Evolutionary conservation across 257 asterid species (phyloP), one percentile per base, ranked within the genome.

Genomic region (Solanum tacnaense): DNA sequence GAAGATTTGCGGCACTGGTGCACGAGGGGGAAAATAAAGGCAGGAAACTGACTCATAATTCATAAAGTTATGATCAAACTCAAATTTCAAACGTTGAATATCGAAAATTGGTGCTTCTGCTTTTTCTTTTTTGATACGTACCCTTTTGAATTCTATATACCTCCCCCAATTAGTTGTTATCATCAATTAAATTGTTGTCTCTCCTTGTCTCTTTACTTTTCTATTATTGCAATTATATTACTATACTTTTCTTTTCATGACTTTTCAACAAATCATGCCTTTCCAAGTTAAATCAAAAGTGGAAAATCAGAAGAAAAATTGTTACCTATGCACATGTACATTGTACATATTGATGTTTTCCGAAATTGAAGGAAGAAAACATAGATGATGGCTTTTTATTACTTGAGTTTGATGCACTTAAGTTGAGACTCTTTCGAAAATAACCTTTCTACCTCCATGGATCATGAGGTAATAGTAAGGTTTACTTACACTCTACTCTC

Each of bases 61-160:
- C 32, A 38, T 39, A 39, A 76, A 76, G 34, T 76, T 76, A n/a
- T 20, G 35, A 76, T 76, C 60, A 76, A 23, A 21, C 13, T 38
- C 58, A 1, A 72, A 12, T 31, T 86, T 90, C 89, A 88, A 91
- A 88, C 1, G 84, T 89, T 90, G 92, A 90, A 90, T 46, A 90
- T 85, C 36, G 91, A 92, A 92, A 21, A 52, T 46, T 71, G 9
- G 23, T 71, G 78, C 7, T 76, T 84, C 13, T 9, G 13, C 3
- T 20, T n/a, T 78, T 20, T 10, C 16, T 3, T 41, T 29, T 71
- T 56, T 46, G 35, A 21, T n/a, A 36, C 41, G 41, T 38, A 67
- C 46, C 32, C 41, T 81, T 67, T 75, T 88, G 18, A 76, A 39
- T 76, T 39, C 35, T 76, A 39, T 49, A 49, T 49, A 2, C 60